phyloP scores from a whole-genome alignment of 2,329 filamentous ascomycete species.

The Cytospora piceae region DNA sequence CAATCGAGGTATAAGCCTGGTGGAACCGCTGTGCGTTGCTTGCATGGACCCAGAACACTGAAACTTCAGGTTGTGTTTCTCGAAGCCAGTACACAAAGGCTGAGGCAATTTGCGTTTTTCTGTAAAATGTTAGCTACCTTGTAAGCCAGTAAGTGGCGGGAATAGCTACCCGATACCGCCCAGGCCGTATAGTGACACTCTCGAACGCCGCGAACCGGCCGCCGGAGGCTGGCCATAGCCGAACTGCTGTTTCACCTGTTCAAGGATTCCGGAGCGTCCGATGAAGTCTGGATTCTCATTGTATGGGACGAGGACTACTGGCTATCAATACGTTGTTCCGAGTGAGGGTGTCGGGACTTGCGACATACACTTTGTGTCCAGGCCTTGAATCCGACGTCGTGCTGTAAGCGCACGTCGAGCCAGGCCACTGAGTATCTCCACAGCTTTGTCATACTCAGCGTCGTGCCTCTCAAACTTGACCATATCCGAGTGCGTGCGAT shows the following conservation, averaged over 20 bases:
- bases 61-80: slow-evolving; percentile 26
- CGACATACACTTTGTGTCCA: background rate
- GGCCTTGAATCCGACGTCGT: background rate
- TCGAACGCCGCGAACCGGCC: background rate
- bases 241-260: background rate
- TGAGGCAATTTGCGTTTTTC: slow-evolving; percentile 28
- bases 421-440: background rate
- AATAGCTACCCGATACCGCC: background rate
- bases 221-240: background rate
- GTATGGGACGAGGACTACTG: slow-evolving; percentile 1
- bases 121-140: background rate
- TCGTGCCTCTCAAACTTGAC: slow-evolving; percentile 36
- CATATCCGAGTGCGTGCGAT: slow-evolving; percentile 32
- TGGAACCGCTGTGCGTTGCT: slow-evolving; percentile 38
- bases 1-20: slow-evolving; percentile 41
- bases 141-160: background rate
- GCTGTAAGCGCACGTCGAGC: background rate
- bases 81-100: slow-evolving; percentile 29
- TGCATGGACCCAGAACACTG: slow-evolving; percentile 43
- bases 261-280: background rate
- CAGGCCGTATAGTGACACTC: background rate
- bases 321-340: background rate
- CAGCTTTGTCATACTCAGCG: slow-evolving; percentile 29
- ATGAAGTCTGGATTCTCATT: background rate
- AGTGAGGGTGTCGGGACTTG: background rate